Base-by-base conservation (phyloP, 345 rosid genomes). In the Atalantia buxifolia region DNA sequence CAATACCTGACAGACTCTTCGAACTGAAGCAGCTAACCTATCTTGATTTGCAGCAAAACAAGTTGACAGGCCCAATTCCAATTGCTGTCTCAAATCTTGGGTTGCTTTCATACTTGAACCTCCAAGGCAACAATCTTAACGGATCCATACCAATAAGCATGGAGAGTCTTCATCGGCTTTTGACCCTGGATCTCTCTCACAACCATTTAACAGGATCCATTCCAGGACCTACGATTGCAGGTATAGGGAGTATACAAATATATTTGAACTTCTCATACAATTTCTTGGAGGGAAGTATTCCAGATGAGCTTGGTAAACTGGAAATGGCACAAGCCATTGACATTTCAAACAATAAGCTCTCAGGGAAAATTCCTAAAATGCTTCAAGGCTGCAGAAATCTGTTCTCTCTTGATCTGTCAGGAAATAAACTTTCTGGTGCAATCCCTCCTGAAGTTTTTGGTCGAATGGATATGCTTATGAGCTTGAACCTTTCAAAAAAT, bases 321-420 rank as follows among this genome's bases (percentile, higher is more conserved):
- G 85, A 86, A 80, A 90, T 84, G 86, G 88, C 89, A 71, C 95
- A 95, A 84, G 88, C 82, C 75, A 93, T 95, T 77, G 97, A 95
- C 82, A 78, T 95, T 72, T 93, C 98, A 8, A 85, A 86, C 82
- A 95, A 93, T 80, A 81, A 85, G 42, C 83, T 93, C 19, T 87
- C 91, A 24, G 98, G 98, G 72, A 66, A 64, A 73, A 89, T 93
- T 81, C 95, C 97, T 75, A 75, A 70, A 59, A 74, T 87, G 68
- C 81, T 93, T 48, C 75, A 77, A 59, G 92, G 88, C 73, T 93
- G 95, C 88, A 88, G 82, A 81, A 95, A 93, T 75, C 74, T 92
- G 69, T 80, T 87, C 81, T 88, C 82, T 31, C 93, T 95, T 69
- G 94, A 93, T 83, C 87, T 95, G 50, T 94, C 97, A 2, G 78